A percentile compares a stretch with the other conserved stretches of the same genome.
phyloP scores from a whole-genome alignment of 2,329 filamentous ascomycete species.

The Monilinia fructigena region DNA sequence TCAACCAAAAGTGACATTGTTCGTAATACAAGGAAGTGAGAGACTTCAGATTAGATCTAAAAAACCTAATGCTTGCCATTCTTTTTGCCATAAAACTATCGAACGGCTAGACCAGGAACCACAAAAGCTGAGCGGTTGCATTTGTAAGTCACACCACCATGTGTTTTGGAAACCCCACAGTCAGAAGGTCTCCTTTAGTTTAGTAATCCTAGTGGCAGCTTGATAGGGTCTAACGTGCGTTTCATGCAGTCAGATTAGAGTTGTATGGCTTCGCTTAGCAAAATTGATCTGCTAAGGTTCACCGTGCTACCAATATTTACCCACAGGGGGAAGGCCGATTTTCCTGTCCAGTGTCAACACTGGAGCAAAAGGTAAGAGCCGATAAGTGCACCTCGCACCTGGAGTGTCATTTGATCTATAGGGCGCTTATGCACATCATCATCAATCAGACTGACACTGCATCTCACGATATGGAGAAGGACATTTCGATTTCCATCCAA shows the following conservation, averaged over 20 bases:
- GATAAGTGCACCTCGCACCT: not conserved
- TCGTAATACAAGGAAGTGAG: not conserved
- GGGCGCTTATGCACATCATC: conserved; percentile 23
- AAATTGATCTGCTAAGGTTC: not conserved
- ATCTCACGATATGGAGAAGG: too few species aligned
- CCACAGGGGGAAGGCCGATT: too few species aligned
- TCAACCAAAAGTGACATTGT: not conserved
- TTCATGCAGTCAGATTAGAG: not conserved
- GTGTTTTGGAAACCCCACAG: conserved; percentile 5
- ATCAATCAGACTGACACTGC: conserved; percentile 6
- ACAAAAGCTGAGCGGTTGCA: conserved; percentile 3
- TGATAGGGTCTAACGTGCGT: not conserved
- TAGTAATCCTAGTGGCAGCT: not conserved
- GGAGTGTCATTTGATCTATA: not conserved
- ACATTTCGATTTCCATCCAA: too few species aligned
- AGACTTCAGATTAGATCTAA: not conserved
- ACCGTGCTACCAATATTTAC: not conserved
- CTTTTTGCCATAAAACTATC: not conserved
- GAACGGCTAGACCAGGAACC: conserved; percentile 4
- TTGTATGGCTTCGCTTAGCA: not conserved
- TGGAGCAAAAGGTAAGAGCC: not conserved
- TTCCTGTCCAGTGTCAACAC: too few species aligned
- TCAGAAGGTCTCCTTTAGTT: not conserved
- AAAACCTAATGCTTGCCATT: not conserved
- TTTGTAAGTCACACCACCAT: not conserved